Percentiles rank a stretch among this genome's conserved stretches.
Conservation (phyloP, 805 yeast species). For the Metschnikowia chrysomelidarum region DNA sequence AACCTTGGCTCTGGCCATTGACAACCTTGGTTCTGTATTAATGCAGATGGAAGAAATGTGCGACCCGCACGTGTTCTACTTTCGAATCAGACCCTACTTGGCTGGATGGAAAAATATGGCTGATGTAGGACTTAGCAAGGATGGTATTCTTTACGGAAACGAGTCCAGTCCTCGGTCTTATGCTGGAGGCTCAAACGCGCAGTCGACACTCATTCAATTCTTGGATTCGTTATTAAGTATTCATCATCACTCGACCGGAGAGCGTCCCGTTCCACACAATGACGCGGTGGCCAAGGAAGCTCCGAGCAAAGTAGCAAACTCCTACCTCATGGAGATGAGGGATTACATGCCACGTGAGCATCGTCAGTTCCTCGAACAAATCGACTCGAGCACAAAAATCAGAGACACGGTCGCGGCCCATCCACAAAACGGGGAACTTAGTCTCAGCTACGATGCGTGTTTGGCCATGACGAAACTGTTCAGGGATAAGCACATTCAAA, state of each 20-base stretch:
- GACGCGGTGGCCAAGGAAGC: constrained; percentile 15
- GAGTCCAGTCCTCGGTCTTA: constrained; percentile 53
- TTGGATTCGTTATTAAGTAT: constrained; percentile 75
- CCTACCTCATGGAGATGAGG: constrained; percentile 81
- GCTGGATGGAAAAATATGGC: constrained; percentile 96
- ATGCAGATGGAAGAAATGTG: constrained; percentile 90
- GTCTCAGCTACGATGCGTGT: constrained; percentile 80
- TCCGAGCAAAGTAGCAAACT: constrained; percentile 24
- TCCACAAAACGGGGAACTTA: constrained; percentile 50
- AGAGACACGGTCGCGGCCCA: constrained; percentile 59
- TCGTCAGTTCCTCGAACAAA: constrained; percentile 63
- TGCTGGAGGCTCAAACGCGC: constrained; percentile 95
- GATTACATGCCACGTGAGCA: constrained; percentile 88
- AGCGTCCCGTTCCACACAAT: constrained; percentile 34
- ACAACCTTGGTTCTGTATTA: constrained; percentile 66
- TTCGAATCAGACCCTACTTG: constrained; percentile 79
- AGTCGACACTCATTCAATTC: constrained; percentile 84
- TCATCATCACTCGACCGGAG: constrained; percentile 77
- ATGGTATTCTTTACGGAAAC: constrained; percentile 77
- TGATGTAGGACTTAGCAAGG: constrained; percentile 65
- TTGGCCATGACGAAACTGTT: constrained; percentile 84
- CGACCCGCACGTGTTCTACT: constrained; percentile 90
- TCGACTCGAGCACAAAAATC: constrained; percentile 57
- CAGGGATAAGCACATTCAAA: constrained; percentile 90
- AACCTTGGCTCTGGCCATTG: constrained; percentile 70